Evolutionary conservation across 2,329 filamentous ascomycete species (phyloP), one percentile per base, ranked within the genome.

Genomic region (Alternaria conjuncta): DNA sequence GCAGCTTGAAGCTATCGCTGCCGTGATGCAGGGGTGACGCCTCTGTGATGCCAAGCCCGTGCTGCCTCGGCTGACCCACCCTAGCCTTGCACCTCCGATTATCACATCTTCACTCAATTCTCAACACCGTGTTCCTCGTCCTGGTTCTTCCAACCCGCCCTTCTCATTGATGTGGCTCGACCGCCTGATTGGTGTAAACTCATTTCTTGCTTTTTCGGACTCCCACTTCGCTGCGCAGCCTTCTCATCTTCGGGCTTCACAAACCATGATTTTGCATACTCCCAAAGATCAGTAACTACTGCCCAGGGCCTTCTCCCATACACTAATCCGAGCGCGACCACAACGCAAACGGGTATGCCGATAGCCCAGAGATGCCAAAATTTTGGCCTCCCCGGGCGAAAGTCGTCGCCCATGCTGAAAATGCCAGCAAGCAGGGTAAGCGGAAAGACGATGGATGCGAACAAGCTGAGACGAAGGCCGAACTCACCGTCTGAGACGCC

Each of bases 361-460:
- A 64, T 67, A 18, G 64, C 71, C 71, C 69, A 73, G 23, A 71
- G 69, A 6, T 69, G 64, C 69, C 69, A 73, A n/a, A 71, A 71
- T 11, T 64, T 43, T 23, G 28, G 12, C 4, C 60, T 49, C 4
- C 71, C 71, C 9, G 69, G 71, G 8, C 54, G 50, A 44, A 65
- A 71, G 5, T 50, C 50, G 21, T 70, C 62, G 6, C 44, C 50
- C 58, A 62, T 64, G 28, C 62, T 57, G 28, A 66, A 57, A 6
- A 66, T 55, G 2, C 21, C 23, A 5, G 68, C 68, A 28, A 73
- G 65, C 15, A 73, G 15, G 23, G 62, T 69, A 12, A 73, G 57
- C 25, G 49, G 49, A 7, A 53, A 53, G 30, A 53, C 49, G 9
- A 53, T 15, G 5, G 49, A 53, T 5, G 49, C 30, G 6, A 53